Base-by-base conservation (phyloP, 2,329 filamentous ascomycete species). In the Neofusicoccum cordaticola region DNA sequence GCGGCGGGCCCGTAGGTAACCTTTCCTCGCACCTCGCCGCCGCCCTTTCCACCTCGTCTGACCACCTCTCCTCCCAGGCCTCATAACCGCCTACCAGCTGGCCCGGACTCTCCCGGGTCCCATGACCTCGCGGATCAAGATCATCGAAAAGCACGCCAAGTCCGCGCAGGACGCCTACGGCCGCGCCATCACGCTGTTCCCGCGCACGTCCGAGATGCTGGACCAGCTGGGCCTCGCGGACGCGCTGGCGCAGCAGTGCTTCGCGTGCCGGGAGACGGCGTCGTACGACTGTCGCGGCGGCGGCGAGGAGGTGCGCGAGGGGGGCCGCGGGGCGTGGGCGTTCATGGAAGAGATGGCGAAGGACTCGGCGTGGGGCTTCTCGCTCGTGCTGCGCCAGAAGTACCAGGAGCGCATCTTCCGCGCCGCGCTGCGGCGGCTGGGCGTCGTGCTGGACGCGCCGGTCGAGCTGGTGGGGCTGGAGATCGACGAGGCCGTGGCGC, bases 401-500 rank as follows among this genome's bases (percentile, higher is more conserved):
- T 85, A 84, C 69, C 81, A 83, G 6, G 84, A 86, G 68, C 80
- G 82, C 12, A 81, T 86, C 47, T 82, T 85, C 60, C 77, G 83
- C 47, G 71, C 73, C n/a, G 73, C 77, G 65, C 56, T 80, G 70
- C 15, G 15, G 0, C 69, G 82, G 2, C 62, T 85, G 0, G 74
- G 80, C 4, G 65, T 65, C 0, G 34, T 85, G 0, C 67, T 85
- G 3, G 71, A 69, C 1, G 69, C 75, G 2, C 66, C 85, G 0
- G 12, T 61, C 0, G 85, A 83, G 84, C 11, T 69, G 0, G 66
- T 72, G 17, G 79, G 69, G n/a, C 71, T 82, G 34, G 67, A 73
- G 1, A 58, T 83, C 7, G 53, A 58, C 41, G 41, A 45, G 39
- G 15, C 13, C 3, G 11, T 58, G 3, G 22, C 53, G 5, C 15